phyloP scores from a whole-genome alignment of 2,329 filamentous ascomycete genomes.

The Polytolypa hystricis region DNA sequence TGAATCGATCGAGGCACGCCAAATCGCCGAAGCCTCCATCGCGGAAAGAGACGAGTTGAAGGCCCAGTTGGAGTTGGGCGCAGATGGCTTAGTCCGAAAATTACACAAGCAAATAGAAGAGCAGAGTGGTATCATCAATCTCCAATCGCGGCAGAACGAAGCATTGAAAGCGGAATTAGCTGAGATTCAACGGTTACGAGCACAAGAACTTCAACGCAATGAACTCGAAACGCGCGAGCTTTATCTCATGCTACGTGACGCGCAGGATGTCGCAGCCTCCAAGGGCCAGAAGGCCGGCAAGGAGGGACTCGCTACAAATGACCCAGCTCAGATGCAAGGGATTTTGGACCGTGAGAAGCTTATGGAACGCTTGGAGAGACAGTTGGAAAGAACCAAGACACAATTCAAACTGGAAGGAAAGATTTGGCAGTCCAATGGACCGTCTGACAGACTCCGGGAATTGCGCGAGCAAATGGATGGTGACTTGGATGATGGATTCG shows the following conservation, averaged over 20 bases:
- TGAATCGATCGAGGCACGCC: constrained; percentile 78
- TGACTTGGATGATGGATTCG: constrained; percentile 39
- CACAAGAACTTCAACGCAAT: constrained; percentile 85
- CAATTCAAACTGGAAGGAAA: constrained; percentile 94
- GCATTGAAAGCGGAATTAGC: constrained; percentile 80
- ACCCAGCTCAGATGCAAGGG: constrained; percentile 72
- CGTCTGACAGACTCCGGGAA: constrained; percentile 83
- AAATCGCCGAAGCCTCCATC: constrained; percentile 90
- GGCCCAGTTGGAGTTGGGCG: constrained; percentile 76
- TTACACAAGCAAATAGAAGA: constrained; percentile 90
- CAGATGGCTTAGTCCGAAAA: constrained; percentile 85
- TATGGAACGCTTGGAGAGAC: constrained; percentile 88
- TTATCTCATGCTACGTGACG: constrained; percentile 95
- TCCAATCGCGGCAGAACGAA: constrained; percentile 76
- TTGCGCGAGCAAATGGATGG: constrained; percentile 91
- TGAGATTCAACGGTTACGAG: constrained; percentile 71
- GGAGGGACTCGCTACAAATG: constrained; percentile 46
- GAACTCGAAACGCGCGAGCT: constrained; percentile 93
- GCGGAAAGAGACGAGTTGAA: constrained; percentile 94
- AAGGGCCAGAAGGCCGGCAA: constrained; percentile 53
- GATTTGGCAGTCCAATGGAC: constrained; percentile 75
- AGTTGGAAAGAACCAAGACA: constrained; percentile 92
- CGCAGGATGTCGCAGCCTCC: constrained; percentile 88
- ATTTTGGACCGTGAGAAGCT: constrained; percentile 87
- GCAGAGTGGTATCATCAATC: constrained; percentile 79